These are phyloP conservation scores for Magnusiomyces suaveolens DNA, from an alignment of 1,139 yeast genomes.

Conservation along the genomic window DNA sequence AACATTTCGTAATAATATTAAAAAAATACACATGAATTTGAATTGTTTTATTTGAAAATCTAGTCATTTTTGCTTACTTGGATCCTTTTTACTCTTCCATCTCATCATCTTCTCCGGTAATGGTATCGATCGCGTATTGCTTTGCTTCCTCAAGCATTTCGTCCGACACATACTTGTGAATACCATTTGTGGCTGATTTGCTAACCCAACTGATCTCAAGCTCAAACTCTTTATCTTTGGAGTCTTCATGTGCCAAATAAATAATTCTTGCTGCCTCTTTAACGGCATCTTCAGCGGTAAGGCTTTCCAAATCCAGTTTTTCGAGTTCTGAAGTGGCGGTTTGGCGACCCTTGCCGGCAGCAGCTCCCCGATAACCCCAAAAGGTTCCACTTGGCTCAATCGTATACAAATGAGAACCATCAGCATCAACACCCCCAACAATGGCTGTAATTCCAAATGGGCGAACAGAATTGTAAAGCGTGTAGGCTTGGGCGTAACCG, in stretches of 20 bases:
- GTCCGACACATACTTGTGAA: slow-evolving; percentile 69
- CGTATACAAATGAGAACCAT: slow-evolving; percentile 88
- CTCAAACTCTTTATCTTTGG: slow-evolving; percentile 94
- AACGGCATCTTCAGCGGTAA: slow-evolving; percentile 72
- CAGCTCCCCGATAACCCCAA: slow-evolving; percentile 98
- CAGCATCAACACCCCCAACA: slow-evolving; percentile 83
- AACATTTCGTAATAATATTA: too few species aligned
- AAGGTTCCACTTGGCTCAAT: slow-evolving; percentile 93
- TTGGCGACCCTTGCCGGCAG: slow-evolving; percentile 96
- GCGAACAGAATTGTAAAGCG: slow-evolving; percentile 91
- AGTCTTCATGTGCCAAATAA: slow-evolving; percentile 91
- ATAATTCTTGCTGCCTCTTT: slow-evolving; percentile 91
- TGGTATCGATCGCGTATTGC: slow-evolving; percentile 69
- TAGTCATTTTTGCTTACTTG: background rate
- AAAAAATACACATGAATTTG: background rate
- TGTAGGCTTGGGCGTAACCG: slow-evolving; percentile 87
- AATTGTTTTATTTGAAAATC: slow-evolving; percentile 5
- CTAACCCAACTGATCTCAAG: slow-evolving; percentile 89
- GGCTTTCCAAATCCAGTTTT: slow-evolving; percentile 63
- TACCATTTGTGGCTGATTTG: slow-evolving; percentile 63
- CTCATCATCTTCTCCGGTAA: slow-evolving; percentile 55
- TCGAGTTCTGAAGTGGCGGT: slow-evolving; percentile 93
- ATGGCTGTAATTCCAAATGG: slow-evolving; percentile 93
- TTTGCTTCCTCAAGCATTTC: slow-evolving; percentile 74
- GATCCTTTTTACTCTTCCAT: slow-evolving; percentile 30